Percentiles rank a stretch among this genome's conserved stretches.
Evolutionary conservation across 78 protist genomes (phyloP).

Genomic region (slime mould (Dictyostelium discoideum)): dicty_2.7 NC_007090.3:2860001-2860500

Average conservation of each 20-base stretch:
- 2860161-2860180: conserved; percentile 20
- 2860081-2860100: conserved; percentile 31
- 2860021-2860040: background rate
- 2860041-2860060: background rate
- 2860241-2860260: background rate
- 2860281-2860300: background rate
- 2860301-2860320: background rate
- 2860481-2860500: background rate
- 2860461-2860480: background rate
- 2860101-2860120: background rate
- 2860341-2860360: background rate
- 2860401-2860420: background rate
- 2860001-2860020: conserved; percentile 23
- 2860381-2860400: background rate
- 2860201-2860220: conserved; percentile 22
- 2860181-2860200: conserved; percentile 13
- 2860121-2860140: conserved; percentile 30
- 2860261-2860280: background rate
- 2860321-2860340: background rate
- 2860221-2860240: background rate
- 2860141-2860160: background rate
- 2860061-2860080: conserved; percentile 27
- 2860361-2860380: background rate
- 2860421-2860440: background rate
- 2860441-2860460: background rate